Evolutionary conservation across 2,329 filamentous ascomycete species (phyloP).

Genomic region (Nemania sp.): DNA sequence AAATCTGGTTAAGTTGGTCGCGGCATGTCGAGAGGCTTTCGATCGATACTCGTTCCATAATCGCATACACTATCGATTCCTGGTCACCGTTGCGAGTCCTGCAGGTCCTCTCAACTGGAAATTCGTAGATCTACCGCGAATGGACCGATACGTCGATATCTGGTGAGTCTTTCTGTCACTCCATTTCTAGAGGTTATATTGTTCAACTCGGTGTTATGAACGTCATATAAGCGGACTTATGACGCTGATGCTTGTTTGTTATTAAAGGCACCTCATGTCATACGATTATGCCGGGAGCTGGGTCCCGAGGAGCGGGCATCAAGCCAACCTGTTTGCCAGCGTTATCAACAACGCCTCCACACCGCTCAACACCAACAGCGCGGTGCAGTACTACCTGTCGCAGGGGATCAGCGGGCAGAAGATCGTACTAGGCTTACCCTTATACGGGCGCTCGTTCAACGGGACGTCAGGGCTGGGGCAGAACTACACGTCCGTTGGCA

Average conservation of each 20-base stretch:
- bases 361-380: constrained; percentile 68
- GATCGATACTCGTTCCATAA: constrained; percentile 36
- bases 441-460: constrained; percentile 78
- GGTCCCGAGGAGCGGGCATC: constrained; percentile 65
- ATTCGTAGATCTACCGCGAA: constrained; percentile 54
- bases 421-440: constrained; percentile 74
- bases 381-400: constrained; percentile 64
- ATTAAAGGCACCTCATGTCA: constrained; percentile 60
- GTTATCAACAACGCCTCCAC: constrained; percentile 57
- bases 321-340: constrained; percentile 68
- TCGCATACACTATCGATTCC: constrained; percentile 48
- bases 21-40: constrained; percentile 45
- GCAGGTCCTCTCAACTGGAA: constrained; percentile 54
- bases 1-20: constrained; percentile 48
- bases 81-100: constrained; percentile 54
- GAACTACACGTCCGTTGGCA: constrained; percentile 64
- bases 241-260: background rate
- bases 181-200: background rate
- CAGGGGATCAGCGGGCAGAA: constrained; percentile 64
- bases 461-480: constrained; percentile 68
- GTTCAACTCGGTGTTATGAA: background rate
- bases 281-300: constrained; percentile 74
- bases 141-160: constrained; percentile 60
- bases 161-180: constrained; percentile 45
- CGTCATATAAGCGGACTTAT: background rate